Base-by-base conservation (phyloP, 2,329 filamentous ascomycete genomes). In the Leptosphaerulina australis region DNA sequence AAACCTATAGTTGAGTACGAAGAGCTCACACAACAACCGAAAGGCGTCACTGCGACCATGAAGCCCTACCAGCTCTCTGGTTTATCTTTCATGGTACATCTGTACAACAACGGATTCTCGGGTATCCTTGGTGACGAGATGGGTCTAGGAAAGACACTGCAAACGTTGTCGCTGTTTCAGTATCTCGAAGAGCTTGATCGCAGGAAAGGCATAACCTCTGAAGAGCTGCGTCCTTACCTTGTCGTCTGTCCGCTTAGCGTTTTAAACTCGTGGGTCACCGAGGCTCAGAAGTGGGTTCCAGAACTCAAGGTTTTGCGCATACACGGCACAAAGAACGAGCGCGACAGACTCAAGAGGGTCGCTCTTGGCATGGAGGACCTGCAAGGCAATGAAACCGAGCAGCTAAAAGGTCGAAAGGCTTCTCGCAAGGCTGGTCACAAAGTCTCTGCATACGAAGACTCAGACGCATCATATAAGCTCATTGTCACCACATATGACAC, bases 61-160 rank as follows among this genome's bases (percentile, higher is more conserved):
- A 99, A 99, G 76, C 94, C 97, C 67, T 99, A 99, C 74, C 94
- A 99, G 76, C 66, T 99, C 71, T 96, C 96, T 81, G 94, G 94
- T 79, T 79, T 99, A 25, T 94, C 97, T 69, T 99, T 92, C 90
- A 96, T 99, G 88, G 87, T 97, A 44, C 96, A 95, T 14, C 83
- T 99, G 2, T 96, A 97, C 83, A 97, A 97, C 85, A 99, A 99
- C 78, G 97, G 97, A 72, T 86, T 99, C 59, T 97, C 97, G 67
- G 94, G 94, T 81, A 97, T 99, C 60, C 79, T 99, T 62, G 94
- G 94, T 50, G 94, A 99, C 69, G 94, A 99, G 76, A 99, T 99
- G 94, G 94, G 94, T 85, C 88, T 99, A 57, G 94, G 94, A 72
- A 99, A 99, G 79, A 99, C 94, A 0, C 96, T 99, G 62, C 94